Percentiles rank a stretch among this genome's conserved stretches.
These are phyloP conservation scores for Dacryopinax primogenitus DNA, from an alignment of 768 basidiomycete species.

Conservation along the genomic window DNA sequence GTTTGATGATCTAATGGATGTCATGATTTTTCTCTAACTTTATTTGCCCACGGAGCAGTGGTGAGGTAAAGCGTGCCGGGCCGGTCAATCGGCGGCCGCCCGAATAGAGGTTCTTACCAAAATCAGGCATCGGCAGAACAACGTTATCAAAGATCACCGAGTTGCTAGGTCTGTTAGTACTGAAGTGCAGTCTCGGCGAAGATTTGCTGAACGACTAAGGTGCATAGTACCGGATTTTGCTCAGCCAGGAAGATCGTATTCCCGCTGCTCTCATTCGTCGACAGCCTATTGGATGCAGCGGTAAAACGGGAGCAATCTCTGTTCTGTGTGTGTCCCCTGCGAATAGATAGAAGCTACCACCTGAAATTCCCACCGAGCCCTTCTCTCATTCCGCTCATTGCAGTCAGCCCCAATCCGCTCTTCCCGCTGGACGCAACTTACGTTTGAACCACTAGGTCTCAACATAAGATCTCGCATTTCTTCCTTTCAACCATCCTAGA, in stretches of 20 bases:
- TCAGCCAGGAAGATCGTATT: conserved; percentile 2
- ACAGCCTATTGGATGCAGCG: neutral
- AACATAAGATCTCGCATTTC: neutral
- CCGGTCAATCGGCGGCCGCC: neutral
- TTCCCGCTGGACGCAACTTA: neutral
- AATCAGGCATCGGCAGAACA: neutral
- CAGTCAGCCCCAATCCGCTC: neutral
- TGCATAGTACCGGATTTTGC: neutral
- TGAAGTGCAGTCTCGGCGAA: no score
- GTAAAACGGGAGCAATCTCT: neutral
- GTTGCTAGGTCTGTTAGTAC: no score
- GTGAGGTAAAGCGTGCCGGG: neutral
- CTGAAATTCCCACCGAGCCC: neutral
- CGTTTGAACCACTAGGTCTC: neutral
- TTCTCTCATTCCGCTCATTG: neutral
- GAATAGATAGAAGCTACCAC: conserved; percentile 6
- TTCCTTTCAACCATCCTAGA: neutral
- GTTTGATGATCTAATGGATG: neutral
- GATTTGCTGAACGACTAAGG: no score
- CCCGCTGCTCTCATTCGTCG: neutral
- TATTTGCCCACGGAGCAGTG: neutral
- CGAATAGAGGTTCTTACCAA: no score
- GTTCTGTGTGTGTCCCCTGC: no score
- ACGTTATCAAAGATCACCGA: no score
- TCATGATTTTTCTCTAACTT: neutral